phyloP scores from a whole-genome alignment of 768 basidiomycete genomes.

The Tulasnella sp. region DNA sequence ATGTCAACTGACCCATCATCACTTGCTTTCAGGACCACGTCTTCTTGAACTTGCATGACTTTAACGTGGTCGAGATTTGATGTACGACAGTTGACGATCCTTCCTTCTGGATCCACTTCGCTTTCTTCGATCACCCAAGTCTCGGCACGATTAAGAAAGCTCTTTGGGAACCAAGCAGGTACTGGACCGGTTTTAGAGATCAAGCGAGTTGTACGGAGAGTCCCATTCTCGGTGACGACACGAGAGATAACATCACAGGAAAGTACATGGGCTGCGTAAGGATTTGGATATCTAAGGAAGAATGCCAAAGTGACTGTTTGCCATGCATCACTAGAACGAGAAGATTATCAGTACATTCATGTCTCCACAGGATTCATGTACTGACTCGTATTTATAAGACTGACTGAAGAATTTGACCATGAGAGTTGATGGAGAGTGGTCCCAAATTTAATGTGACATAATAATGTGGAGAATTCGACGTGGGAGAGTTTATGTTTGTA shows the following conservation, averaged over 20 bases:
- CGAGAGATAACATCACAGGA: slow-evolving; percentile 94
- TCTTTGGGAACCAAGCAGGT: slow-evolving; percentile 80
- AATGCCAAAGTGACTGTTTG: slow-evolving; percentile 85
- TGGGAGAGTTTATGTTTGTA: neutral
- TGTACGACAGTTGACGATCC: slow-evolving; percentile 63
- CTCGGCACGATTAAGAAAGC: slow-evolving; percentile 72
- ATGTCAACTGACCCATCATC: slow-evolving; percentile 50
- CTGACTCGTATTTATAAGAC: slow-evolving; percentile 18
- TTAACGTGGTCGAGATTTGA: slow-evolving; percentile 90
- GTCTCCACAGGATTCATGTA: neutral
- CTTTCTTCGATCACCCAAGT: slow-evolving; percentile 94
- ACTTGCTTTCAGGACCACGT: slow-evolving; percentile 53
- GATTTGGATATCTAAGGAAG: slow-evolving; percentile 92
- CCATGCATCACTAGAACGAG: slow-evolving; percentile 66
- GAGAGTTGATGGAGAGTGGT: neutral
- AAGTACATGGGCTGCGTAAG: slow-evolving; percentile 83
- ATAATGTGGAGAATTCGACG: too few species aligned
- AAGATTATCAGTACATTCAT: slow-evolving; percentile 17
- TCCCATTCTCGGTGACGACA: slow-evolving; percentile 53
- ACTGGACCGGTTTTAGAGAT: slow-evolving; percentile 87
- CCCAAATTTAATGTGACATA: neutral
- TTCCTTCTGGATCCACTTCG: slow-evolving; percentile 75
- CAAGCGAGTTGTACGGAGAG: slow-evolving; percentile 74
- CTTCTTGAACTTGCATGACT: slow-evolving; percentile 85
- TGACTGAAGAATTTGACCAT: slow-evolving; percentile 19